phyloP scores from a whole-genome alignment of 805 yeast genomes.

The Nakazawaea wyomingensis region DNA sequence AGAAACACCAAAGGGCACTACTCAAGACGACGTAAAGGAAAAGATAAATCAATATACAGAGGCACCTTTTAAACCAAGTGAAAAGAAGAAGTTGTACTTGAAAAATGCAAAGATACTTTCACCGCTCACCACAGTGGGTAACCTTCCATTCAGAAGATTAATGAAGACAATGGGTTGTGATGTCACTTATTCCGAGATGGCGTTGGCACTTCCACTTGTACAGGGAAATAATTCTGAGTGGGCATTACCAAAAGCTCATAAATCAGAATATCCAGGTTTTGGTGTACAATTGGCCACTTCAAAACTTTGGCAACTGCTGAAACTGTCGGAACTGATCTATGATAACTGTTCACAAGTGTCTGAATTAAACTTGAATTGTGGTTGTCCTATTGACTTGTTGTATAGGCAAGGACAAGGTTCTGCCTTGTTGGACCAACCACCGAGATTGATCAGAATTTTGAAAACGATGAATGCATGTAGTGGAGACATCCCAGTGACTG shows the following conservation, averaged over 20 bases:
- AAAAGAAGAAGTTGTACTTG: slow-evolving; percentile 71
- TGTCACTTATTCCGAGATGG: slow-evolving; percentile 94
- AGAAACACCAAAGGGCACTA: slow-evolving; percentile 18
- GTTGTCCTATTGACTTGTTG: slow-evolving; percentile 96
- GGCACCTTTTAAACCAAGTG: slow-evolving; percentile 70
- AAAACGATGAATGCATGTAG: slow-evolving; percentile 86
- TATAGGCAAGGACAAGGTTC: slow-evolving; percentile 95
- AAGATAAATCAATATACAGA: slow-evolving; percentile 57
- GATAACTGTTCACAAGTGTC: slow-evolving; percentile 55
- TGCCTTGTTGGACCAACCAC: slow-evolving; percentile 85
- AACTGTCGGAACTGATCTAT: slow-evolving; percentile 78
- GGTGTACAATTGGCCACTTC: slow-evolving; percentile 92
- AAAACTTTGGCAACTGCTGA: slow-evolving; percentile 90
- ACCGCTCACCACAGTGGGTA: slow-evolving; percentile 97
- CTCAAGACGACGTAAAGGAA: slow-evolving; percentile 24
- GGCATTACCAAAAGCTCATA: slow-evolving; percentile 93
- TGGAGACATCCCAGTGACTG: slow-evolving; percentile 88
- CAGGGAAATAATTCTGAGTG: slow-evolving; percentile 94
- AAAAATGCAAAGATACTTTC: slow-evolving; percentile 79
- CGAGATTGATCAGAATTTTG: slow-evolving; percentile 69
- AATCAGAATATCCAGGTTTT: slow-evolving; percentile 75
- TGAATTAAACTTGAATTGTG: slow-evolving; percentile 89
- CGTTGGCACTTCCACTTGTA: slow-evolving; percentile 74
- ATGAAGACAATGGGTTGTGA: slow-evolving; percentile 92
- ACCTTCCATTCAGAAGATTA: slow-evolving; percentile 87